A percentile compares a stretch with the other conserved stretches of the same genome.
Conservation (phyloP, 345 rosid species). For the Populus tremula region DNA sequence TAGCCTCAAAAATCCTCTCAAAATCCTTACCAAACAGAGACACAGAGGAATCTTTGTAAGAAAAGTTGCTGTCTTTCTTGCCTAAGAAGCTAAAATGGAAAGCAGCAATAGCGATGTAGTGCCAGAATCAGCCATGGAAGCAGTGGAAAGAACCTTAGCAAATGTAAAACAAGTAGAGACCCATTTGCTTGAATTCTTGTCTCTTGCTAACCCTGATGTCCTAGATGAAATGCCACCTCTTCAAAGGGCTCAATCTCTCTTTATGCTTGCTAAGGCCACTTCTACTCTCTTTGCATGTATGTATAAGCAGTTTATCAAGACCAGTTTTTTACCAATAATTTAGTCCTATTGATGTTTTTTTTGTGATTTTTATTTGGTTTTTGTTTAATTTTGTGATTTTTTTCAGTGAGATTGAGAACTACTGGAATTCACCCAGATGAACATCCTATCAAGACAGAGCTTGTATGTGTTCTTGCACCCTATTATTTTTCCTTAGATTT, state of each 20-base stretch:
- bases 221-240: constrained; percentile 67
- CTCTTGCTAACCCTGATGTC: constrained; percentile 56
- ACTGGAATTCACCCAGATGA: constrained; percentile 72
- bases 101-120: constrained; percentile 35
- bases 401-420: constrained; percentile 82
- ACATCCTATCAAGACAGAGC: constrained; percentile 84
- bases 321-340: neutral
- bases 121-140: constrained; percentile 60
- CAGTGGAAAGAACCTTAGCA: constrained; percentile 54
- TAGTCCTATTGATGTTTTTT: neutral
- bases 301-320: neutral
- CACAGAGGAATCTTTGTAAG: neutral
- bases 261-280: constrained; percentile 67
- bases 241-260: constrained; percentile 61
- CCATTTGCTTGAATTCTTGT: constrained; percentile 53
- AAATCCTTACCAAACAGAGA: neutral
- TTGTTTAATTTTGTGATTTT: constrained; percentile 6
- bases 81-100: constrained; percentile 1
- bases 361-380: constrained; percentile 1
- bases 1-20: neutral
- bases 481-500: constrained; percentile 2
- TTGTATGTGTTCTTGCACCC: constrained; percentile 43
- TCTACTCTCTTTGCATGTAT: constrained; percentile 60
- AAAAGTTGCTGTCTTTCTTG: neutral
- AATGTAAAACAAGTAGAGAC: constrained; percentile 45